Evolutionary conservation across 2,329 filamentous ascomycete genomes (phyloP).

Genomic region (Botryotinia calthae): DNA sequence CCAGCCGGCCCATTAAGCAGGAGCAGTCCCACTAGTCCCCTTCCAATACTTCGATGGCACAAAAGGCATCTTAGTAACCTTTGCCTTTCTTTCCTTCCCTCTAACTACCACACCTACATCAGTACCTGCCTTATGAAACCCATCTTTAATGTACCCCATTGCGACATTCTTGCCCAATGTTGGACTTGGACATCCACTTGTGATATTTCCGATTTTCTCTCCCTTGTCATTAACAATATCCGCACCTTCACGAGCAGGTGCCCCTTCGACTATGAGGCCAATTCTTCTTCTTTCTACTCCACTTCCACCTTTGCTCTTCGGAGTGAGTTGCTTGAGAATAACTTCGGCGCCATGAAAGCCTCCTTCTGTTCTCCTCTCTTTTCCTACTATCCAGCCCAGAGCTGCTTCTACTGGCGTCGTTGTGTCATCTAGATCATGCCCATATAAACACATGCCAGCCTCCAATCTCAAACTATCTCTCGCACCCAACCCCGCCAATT

Average conservation of each 20-base stretch:
- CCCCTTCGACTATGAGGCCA: conserved; percentile 78
- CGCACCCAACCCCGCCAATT: conserved; percentile 84
- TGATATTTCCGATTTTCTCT: conserved; percentile 73
- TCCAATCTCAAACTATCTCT: conserved; percentile 90
- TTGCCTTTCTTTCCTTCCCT: conserved; percentile 64
- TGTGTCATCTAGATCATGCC: conserved; percentile 87
- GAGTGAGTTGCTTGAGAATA: conserved; percentile 74
- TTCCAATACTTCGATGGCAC: conserved; percentile 61
- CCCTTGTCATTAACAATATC: conserved; percentile 65
- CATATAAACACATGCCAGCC: conserved; percentile 99
- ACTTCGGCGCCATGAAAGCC: conserved; percentile 83
- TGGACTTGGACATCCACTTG: conserved; percentile 86
- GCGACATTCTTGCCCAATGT: conserved; percentile 87
- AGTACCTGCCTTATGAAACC: conserved; percentile 66
- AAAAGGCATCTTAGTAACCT: conserved; percentile 70
- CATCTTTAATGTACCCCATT: conserved; percentile 77
- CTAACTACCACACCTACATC: conserved; percentile 63
- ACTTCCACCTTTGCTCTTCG: conserved; percentile 66
- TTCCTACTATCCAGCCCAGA: conserved; percentile 80
- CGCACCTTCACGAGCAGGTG: conserved; percentile 86
- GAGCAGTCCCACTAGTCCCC: conserved; percentile 20
- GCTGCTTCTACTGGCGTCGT: conserved; percentile 67
- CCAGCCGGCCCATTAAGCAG: conserved; percentile 2
- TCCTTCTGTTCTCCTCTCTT: conserved; percentile 63
- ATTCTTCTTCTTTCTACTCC: conserved; percentile 72